Base-by-base conservation (phyloP, 176 grass and related monocot genomes). In the Oryza glaberrima region DNA sequence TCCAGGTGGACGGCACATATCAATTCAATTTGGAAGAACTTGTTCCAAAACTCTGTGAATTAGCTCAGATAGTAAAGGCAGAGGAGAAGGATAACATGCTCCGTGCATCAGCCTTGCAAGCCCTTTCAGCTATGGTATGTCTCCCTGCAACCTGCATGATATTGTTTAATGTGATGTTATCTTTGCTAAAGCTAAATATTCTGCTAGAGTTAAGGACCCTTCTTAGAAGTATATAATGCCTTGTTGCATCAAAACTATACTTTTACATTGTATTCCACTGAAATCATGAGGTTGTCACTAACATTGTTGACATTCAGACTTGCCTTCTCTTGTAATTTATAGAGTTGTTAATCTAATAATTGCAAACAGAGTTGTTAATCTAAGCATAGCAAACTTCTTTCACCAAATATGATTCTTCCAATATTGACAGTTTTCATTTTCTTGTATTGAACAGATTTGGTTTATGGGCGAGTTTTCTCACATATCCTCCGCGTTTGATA, bases 381-480 rank as follows among this genome's bases (percentile, higher is more conserved):
- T 68, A 32, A 78, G 26, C 30, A 35, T 34, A 63, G 60, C 8
- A 81, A 67, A 47, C 41, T 79, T 67, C 23, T 65, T 67, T 36
- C 43, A 26, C 17, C 48, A 32, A 51, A 17, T 83, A 40, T 58
- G 54, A 58, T 58, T 67, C 41, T 69, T 65, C 60, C 41, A 79
- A 4, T 79, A 67, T 83, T 84, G 30, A 70, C 67, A 51, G 74
- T 85, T 77, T 77, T 34, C 45, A 22, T 63, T 88, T 82, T 90
- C 44, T 75, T 85, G 46, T 56, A 14, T 85, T 70, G 47, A 69
- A 41, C 87, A 98, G 95, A 69, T 98, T 46, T 98, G 92, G 92
- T 98, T 93, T 75, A 98, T 98, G 92, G 92, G 92, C 5, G 95
- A 98, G 82, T 83, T 87, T 88, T 98, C 95, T 82, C 92, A 98